Evolutionary conservation across 495 filamentous ascomycete genomes (phyloP).

Genomic region (Penicillium macrosclerotiorum): DNA sequence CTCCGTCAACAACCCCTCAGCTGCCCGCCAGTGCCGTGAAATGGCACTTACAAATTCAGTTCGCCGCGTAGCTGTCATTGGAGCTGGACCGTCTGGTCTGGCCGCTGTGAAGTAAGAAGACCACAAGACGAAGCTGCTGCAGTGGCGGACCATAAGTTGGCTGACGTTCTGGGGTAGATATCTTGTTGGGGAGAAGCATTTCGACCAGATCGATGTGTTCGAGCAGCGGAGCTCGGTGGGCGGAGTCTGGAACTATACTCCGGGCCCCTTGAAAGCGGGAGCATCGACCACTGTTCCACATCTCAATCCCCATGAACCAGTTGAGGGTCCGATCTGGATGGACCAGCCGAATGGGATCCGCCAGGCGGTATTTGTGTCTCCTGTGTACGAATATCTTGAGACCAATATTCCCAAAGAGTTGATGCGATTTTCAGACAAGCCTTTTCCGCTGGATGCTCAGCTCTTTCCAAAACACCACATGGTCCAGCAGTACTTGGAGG

Average conservation of each 20-base stretch:
- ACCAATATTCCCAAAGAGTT: constrained; percentile 83
- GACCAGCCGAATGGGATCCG: constrained; percentile 15
- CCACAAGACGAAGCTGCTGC: not conserved
- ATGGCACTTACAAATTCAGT: constrained; percentile 28
- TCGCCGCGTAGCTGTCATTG: constrained; percentile 43
- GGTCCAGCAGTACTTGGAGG: constrained; percentile 70
- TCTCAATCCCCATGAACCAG: constrained; percentile 38
- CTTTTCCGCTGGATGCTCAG: constrained; percentile 59
- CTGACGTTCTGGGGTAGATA: constrained; percentile 49
- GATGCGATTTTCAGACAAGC: constrained; percentile 75
- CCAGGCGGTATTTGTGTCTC: constrained; percentile 56
- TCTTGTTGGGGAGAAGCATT: constrained; percentile 68
- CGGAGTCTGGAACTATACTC: constrained; percentile 76
- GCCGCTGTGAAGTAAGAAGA: constrained; percentile 38
- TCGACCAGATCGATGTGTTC: constrained; percentile 70
- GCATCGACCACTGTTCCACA: constrained; percentile 37
- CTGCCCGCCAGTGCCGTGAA: no score
- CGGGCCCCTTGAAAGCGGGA: constrained; percentile 25
- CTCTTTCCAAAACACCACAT: constrained; percentile 69
- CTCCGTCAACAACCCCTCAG: constrained; percentile 3
- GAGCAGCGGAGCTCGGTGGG: constrained; percentile 75
- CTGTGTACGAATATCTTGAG: constrained; percentile 77
- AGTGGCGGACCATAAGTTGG: not conserved
- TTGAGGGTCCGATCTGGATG: constrained; percentile 45
- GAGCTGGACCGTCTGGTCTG: constrained; percentile 46